phyloP scores from a whole-genome alignment of 257 asterid species.

The Linaria vulgaris region DNA sequence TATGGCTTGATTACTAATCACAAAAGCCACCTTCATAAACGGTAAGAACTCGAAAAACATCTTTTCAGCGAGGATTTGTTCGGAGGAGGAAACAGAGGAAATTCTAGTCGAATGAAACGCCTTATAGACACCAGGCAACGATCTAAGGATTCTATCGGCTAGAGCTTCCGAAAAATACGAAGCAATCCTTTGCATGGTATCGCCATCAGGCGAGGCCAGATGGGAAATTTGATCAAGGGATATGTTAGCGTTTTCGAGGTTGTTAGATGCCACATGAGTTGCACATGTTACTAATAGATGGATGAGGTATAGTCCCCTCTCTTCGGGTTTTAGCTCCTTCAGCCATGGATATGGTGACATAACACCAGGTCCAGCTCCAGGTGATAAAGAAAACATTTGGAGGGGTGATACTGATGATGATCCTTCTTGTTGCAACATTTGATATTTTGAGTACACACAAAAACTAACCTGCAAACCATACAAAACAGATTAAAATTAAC shows the following conservation, averaged over 20 bases:
- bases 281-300: conserved; percentile 63
- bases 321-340: conserved; percentile 62
- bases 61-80: conserved; percentile 39
- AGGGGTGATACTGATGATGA: conserved; percentile 62
- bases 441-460: conserved; percentile 1
- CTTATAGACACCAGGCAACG: conserved; percentile 66
- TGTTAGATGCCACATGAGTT: conserved; percentile 58
- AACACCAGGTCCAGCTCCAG: conserved; percentile 32
- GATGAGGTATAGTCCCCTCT: conserved; percentile 64
- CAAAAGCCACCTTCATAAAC: conserved; percentile 59
- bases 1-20: conserved; percentile 69
- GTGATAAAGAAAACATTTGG: conserved; percentile 58
- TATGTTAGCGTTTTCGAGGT: conserved; percentile 58
- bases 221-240: conserved; percentile 65
- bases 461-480: too few relatives aligned
- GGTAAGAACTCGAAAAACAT: conserved; percentile 63
- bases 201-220: conserved; percentile 71
- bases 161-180: conserved; percentile 72
- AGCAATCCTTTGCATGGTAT: conserved; percentile 73
- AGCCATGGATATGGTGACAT: conserved; percentile 60
- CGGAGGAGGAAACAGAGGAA: conserved; percentile 25
- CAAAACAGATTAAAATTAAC: conserved; percentile 11
- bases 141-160: conserved; percentile 60
- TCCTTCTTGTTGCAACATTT: conserved; percentile 62
- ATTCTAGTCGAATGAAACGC: conserved; percentile 59